Evolutionary conservation across 108 stramenopile genomes (phyloP).

Genomic region (Cyclostephanos tholiformis): DNA sequence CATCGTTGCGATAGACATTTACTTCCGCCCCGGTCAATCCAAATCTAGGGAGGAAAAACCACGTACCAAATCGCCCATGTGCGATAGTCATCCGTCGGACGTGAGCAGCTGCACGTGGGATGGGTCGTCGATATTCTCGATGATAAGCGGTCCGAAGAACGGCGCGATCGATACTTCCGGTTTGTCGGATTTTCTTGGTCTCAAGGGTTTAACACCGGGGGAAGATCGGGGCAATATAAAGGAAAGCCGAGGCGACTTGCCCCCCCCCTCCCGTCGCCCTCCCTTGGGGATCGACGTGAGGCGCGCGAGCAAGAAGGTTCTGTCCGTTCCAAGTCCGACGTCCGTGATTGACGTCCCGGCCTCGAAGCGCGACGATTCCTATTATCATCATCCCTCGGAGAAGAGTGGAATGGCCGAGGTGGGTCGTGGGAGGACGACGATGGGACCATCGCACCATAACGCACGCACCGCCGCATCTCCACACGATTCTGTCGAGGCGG

Average conservation of each 20-base stretch:
- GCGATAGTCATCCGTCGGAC: conserved; percentile 10
- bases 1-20: conserved; percentile 39
- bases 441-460: background rate
- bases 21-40: conserved; percentile 19
- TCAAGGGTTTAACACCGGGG: background rate
- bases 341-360: conserved; percentile 17
- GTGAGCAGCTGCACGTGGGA: conserved; percentile 38
- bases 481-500: conserved; percentile 29
- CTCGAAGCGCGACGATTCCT: conserved; percentile 3
- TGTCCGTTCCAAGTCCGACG: conserved; percentile 12
- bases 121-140: conserved; percentile 21
- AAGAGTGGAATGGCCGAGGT: background rate
- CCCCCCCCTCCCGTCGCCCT: background rate
- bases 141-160: conserved; percentile 18
- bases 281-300: conserved; percentile 8
- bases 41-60: conserved; percentile 8
- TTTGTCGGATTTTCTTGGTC: conserved; percentile 28
- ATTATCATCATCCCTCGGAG: background rate
- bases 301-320: background rate
- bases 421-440: background rate
- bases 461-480: background rate
- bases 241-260: background rate
- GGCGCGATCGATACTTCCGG: conserved; percentile 7
- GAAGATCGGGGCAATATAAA: background rate
- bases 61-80: background rate